These are phyloP conservation scores for Avicennia marina DNA, from an alignment of 257 asterid genomes.

Conservation along the genomic window DNA sequence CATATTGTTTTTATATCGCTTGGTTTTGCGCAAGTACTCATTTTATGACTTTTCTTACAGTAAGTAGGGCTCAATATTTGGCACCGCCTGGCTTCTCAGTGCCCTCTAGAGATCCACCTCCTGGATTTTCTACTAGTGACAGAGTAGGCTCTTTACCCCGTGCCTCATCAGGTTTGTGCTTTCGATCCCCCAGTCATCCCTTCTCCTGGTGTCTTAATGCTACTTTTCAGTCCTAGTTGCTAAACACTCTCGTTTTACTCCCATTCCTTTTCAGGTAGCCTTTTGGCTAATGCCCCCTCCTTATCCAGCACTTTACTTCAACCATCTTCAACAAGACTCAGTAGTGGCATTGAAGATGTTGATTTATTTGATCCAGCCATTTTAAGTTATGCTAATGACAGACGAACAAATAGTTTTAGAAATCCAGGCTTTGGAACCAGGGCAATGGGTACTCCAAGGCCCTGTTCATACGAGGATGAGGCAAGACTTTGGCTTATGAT, in stretches of 20 bases:
- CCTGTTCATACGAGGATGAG: constrained; percentile 46
- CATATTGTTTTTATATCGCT: background rate
- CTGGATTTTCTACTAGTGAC: constrained; percentile 63
- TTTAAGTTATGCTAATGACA: constrained; percentile 34
- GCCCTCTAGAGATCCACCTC: constrained; percentile 76
- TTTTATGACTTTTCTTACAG: constrained; percentile 34
- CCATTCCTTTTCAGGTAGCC: constrained; percentile 42
- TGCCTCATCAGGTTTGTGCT: constrained; percentile 50
- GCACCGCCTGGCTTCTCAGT: constrained; percentile 82
- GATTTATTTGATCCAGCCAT: constrained; percentile 58
- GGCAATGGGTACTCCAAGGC: constrained; percentile 25
- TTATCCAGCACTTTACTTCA: constrained; percentile 35
- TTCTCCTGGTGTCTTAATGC: no score
- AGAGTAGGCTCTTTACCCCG: constrained; percentile 38
- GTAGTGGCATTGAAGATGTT: constrained; percentile 26
- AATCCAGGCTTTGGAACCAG: constrained; percentile 36
- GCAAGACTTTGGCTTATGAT: constrained; percentile 62
- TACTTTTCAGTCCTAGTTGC: background rate
- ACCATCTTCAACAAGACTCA: constrained; percentile 35
- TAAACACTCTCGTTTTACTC: background rate
- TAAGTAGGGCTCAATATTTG: constrained; percentile 51
- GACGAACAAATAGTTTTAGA: constrained; percentile 33
- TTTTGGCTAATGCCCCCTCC: constrained; percentile 37
- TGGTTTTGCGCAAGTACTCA: constrained; percentile 5
- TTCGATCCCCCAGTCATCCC: background rate